Percentiles rank a stretch among this genome's conserved stretches.
These are phyloP conservation scores for Dioscorea alata DNA, from an alignment of 106 monocot genomes.

Conservation along the genomic window DNA sequence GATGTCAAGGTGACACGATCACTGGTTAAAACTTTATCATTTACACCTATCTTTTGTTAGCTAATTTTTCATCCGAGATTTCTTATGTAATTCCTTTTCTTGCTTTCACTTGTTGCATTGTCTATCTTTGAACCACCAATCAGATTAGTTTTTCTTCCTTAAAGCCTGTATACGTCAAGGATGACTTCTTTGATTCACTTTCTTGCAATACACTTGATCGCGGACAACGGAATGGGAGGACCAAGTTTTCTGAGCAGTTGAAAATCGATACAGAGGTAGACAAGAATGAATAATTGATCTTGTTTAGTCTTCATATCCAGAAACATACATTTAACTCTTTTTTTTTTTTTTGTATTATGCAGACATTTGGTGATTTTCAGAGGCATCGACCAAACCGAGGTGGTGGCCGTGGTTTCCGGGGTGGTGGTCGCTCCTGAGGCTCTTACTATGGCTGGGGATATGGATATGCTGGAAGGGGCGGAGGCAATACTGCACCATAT, in stretches of 20 bases:
- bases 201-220: slow-evolving; percentile 60
- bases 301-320: background rate
- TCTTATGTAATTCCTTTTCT: background rate
- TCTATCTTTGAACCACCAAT: background rate
- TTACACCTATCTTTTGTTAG: background rate
- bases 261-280: slow-evolving; percentile 37
- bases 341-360: no score
- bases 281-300: background rate
- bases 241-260: slow-evolving; percentile 32
- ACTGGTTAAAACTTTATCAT: background rate
- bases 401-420: slow-evolving; percentile 57
- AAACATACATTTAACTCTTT: background rate
- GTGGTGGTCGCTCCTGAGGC: slow-evolving; percentile 39
- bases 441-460: slow-evolving; percentile 47
- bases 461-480: slow-evolving; percentile 42
- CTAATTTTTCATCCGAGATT: background rate
- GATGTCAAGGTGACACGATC: slow-evolving; percentile 33
- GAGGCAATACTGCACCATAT: slow-evolving; percentile 11
- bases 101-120: background rate
- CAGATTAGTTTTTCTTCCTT: slow-evolving; percentile 1
- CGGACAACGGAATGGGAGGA: slow-evolving; percentile 41
- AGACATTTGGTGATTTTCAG: slow-evolving; percentile 69
- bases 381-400: slow-evolving; percentile 47
- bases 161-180: slow-evolving; percentile 75
- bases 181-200: slow-evolving; percentile 87